Evolutionary conservation across 2,329 filamentous ascomycete genomes (phyloP).

Genomic region (Hysterium pulicare): DNA sequence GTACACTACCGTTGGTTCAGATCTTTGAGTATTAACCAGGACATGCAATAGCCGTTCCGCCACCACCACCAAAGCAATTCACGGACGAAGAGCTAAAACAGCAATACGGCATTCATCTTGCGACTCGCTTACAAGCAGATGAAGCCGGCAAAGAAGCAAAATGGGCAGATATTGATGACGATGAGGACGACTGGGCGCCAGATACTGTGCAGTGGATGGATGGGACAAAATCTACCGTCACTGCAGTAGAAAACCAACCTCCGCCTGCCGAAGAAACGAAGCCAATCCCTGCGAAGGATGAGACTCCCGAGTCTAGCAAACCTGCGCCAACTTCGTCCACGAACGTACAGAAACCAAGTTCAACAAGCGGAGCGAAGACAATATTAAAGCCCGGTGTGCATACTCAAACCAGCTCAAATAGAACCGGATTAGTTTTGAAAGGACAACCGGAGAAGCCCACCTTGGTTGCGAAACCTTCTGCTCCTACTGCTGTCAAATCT

Average conservation of each 20-base stretch:
- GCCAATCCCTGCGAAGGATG: conserved; percentile 15
- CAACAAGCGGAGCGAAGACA: conserved; percentile 42
- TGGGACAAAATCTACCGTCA: conserved; percentile 75
- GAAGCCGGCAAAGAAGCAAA: conserved; percentile 71
- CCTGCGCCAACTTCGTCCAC: conserved; percentile 17
- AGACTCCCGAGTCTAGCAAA: conserved; percentile 40
- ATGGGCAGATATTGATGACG: conserved; percentile 87
- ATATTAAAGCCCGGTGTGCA: conserved; percentile 48
- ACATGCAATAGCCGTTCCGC: conserved; percentile 59
- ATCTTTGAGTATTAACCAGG: conserved; percentile 10
- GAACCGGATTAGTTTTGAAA: conserved; percentile 61
- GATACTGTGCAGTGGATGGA: conserved; percentile 86
- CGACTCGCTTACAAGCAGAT: conserved; percentile 72
- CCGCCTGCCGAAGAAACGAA: conserved; percentile 28
- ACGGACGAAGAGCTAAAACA: conserved; percentile 82
- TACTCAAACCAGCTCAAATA: conserved; percentile 32
- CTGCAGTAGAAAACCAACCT: conserved; percentile 51
- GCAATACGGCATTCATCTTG: conserved; percentile 82
- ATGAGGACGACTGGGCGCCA: conserved; percentile 83
- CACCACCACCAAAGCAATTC: conserved; percentile 73
- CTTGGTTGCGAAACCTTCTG: conserved; percentile 68
- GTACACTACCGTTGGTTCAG: neutral
- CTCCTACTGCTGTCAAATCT: conserved; percentile 73
- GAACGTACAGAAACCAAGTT: conserved; percentile 33
- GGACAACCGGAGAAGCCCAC: conserved; percentile 68